Base-by-base conservation (phyloP, 2,329 filamentous ascomycete genomes). In the Myriosclerotinia duriaeana region DNA sequence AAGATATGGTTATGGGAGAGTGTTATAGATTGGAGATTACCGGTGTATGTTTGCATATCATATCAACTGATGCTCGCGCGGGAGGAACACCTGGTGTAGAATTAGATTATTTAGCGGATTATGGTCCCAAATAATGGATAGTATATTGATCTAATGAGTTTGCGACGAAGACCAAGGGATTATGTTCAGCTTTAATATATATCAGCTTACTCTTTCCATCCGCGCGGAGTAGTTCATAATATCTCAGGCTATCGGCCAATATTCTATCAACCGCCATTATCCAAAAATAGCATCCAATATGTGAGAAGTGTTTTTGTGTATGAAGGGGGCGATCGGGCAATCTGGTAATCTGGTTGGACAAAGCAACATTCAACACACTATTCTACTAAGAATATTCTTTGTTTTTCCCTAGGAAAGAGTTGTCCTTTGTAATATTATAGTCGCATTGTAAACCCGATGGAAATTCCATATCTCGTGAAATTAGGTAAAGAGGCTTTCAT, bases 91-190 rank as follows among this genome's bases (percentile, higher is more conserved):
- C 20, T 50, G n/a, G 30, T 38, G 61, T 58, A 64, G 40, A 64
- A 48, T 56, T 64, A 64, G 52, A 64, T 46, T 46, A 48, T n/a
- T 44, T 34, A 20, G 2, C n/a, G 40, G 61, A 15, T 38, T 58
- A 14, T 52, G n/a, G n/a, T 40, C n/a, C 44, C 36, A 40, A 52
- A 26, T 52, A 42, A 61, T 61, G 46, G 15, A 61, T 50, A n/a
- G 15, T 38, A 61, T 61, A 50, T 60, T 26, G 20, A 34, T 26
- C 6, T 20, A 44, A 44, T 34, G 14, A 20, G 22, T 34, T 34
- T 34, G 26, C 8, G 5, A n/a, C 55, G 30, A 14, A 1, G 22
- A 30, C 17, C 5, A 6, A 2, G 15, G 40, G 15, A 30, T 58
- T 38, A 12, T 12, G 30, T 58, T 44, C 55, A 58, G 55, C 55